Base-by-base conservation (phyloP, 495 filamentous ascomycete species). In the Penicillium simplicissimum region DNA sequence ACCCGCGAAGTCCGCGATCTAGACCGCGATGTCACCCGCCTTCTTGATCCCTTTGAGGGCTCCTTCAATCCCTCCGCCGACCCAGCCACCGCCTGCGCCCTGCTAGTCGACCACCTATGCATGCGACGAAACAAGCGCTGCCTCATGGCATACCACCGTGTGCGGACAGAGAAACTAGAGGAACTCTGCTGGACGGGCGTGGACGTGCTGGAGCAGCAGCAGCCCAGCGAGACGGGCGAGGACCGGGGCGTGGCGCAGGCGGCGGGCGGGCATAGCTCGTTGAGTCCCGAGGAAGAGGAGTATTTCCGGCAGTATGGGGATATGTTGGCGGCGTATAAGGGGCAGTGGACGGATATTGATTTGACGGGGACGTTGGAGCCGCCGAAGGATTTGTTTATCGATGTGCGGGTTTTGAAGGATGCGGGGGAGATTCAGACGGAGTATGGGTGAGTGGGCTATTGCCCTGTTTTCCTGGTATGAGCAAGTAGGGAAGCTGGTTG, bases 351-450 rank as follows among this genome's bases (percentile, higher is more conserved):
- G 23, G 96, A 99, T 75, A 88, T 99, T 55, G 96, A 99, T 75
- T 78, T 99, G 58, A 98, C 95, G 14, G 96, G 96, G 45, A 93
- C 90, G 64, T 81, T 99, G 72, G 93, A 98, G 70, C 96, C 96
- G 36, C 95, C 96, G 34, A 87, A 84, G 70, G 96, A 99, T 79
- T 76, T 99, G 54, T 99, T 99, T 71, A 96, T 99, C 72, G 96
- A 99, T 76, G 96, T 99, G 53, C 81, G 96, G 57, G 96, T 98
- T 55, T 75, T 99, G 62, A 97, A 95, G 71, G 95, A 99, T 80
- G 96, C 94, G 45, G 96, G 96, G 25, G 95, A 98, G 81, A 96
- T 99, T 63, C 95, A 99, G 78, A 99, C 96, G 11, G 96, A 99
- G 79, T 99, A 98, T 74, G 96, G 96, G 92, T 97, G 84, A 72